A percentile compares a stretch with the other conserved stretches of the same genome.
phyloP scores from a whole-genome alignment of 2,329 filamentous ascomycete species.

The Fusarium falciforme region DNA sequence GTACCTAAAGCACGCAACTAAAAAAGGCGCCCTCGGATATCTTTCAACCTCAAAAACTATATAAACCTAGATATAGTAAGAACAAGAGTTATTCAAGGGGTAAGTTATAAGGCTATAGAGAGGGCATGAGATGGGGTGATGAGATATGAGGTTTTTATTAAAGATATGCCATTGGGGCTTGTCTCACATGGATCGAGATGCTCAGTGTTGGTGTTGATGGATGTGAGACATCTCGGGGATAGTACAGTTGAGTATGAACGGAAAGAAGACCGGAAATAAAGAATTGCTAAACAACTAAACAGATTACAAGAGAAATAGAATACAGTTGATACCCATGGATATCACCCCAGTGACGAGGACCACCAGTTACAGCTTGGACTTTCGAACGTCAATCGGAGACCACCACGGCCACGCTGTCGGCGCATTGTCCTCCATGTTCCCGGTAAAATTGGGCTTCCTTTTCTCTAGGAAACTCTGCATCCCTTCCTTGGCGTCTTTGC shows the following conservation, averaged over 20 bases:
- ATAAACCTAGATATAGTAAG: too few relatives aligned
- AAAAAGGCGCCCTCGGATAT: too few relatives aligned
- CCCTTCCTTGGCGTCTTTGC: slow-evolving; percentile 72
- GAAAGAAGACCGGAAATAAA: background rate
- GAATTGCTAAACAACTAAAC: background rate
- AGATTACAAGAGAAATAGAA: background rate
- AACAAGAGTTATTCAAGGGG: too few relatives aligned
- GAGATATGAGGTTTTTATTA: slow-evolving; percentile 11
- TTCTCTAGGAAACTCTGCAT: slow-evolving; percentile 78
- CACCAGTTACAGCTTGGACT: slow-evolving; percentile 38
- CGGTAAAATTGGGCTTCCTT: slow-evolving; percentile 70
- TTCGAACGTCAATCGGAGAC: slow-evolving; percentile 58
- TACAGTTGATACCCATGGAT: background rate
- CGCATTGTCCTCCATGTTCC: slow-evolving; percentile 68
- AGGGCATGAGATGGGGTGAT: slow-evolving; percentile 5
- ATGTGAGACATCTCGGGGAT: background rate
- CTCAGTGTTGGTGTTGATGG: background rate
- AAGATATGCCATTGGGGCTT: slow-evolving; percentile 2
- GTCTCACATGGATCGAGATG: slow-evolving; percentile 2
- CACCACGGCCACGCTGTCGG: slow-evolving; percentile 77
- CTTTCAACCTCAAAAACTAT: too few relatives aligned
- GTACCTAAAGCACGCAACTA: too few relatives aligned
- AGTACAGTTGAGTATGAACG: background rate
- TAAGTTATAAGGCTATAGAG: slow-evolving; percentile 3
- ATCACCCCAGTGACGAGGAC: background rate